Base-by-base conservation (phyloP, 164 flowering plant species). In the Nymphaea thermarum region DNA sequence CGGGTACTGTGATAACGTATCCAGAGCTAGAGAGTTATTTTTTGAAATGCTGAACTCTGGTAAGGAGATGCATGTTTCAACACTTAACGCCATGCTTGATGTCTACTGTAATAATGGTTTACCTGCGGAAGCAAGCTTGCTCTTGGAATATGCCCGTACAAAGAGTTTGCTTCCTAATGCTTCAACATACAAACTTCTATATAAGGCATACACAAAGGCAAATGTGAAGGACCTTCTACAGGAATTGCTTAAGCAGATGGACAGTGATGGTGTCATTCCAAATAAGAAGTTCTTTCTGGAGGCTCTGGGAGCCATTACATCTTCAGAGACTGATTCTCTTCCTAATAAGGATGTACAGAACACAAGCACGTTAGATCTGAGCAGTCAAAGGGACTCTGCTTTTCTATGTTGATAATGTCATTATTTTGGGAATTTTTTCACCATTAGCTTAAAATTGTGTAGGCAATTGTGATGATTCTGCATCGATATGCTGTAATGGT, bases 261-360 rank as follows among this genome's bases (percentile, higher is more conserved):
- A 88, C 44, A 73, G 65, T 74, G 89, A 83, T 73, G 96, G 93
- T 15, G 85, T 94, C 45, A 77, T 89, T 55, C 96, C 97, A 5
- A 94, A 88, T 70, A 91, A 94, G 74, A 84, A 80, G 71, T 94
- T 94, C 84, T 91, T 94, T 74, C 73, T 91, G 43, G 99, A 94
- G 53, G 96, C 99, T 60, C 71, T 91, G 69, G 98, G 90, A 73
- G 82, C 85, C 51, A 68, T 85, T 76, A 84, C 79, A 69, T 80
- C 94, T 51, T 77, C 77, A 45, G 65, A n/a, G 43, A 65, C 73
- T 67, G 73, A 42, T 42, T 60, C 82, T 15, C 71, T 68, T 44
- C 65, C 83, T 67, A 63, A 60, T 44, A 65, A 42, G 17, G 18
- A 69, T 5, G 16, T 45, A 42, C 55, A 47, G 55, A 47, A 47